These are phyloP conservation scores for Alternaria metachromatica DNA, from an alignment of 2,329 filamentous ascomycete genomes.

Conservation along the genomic window DNA sequence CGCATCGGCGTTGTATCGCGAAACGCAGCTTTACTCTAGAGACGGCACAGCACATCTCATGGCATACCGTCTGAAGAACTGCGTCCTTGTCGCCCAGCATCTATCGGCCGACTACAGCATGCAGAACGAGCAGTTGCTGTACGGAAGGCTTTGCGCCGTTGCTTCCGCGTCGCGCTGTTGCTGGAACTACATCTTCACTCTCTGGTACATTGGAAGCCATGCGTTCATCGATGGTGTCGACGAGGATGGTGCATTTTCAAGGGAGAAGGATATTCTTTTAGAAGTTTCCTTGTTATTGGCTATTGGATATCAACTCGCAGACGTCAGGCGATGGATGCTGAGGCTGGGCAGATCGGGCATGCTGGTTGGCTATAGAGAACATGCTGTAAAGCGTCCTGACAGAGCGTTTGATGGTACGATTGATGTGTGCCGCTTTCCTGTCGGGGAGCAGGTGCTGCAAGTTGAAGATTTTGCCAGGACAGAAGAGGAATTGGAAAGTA, in stretches of 20 bases:
- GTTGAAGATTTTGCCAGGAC: neutral
- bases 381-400: neutral
- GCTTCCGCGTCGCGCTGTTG: neutral
- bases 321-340: conserved; percentile 1
- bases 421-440: neutral
- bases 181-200: neutral
- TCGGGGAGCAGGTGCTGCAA: neutral
- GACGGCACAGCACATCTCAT: neutral
- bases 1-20: neutral
- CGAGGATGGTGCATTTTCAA: neutral
- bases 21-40: neutral
- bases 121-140: neutral
- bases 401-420: neutral
- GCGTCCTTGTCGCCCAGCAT: neutral
- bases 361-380: conserved; percentile 2
- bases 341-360: conserved; percentile 1
- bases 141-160: neutral
- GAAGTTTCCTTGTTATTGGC: conserved; percentile 10
- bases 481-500: neutral
- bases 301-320: conserved; percentile 1
- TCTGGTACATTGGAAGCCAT: neutral
- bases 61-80: neutral
- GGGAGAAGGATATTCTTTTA: neutral
- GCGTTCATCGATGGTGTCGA: neutral
- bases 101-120: neutral